Conservation (phyloP, 148 eudicot genomes). For the Camellia japonica region DNA sequence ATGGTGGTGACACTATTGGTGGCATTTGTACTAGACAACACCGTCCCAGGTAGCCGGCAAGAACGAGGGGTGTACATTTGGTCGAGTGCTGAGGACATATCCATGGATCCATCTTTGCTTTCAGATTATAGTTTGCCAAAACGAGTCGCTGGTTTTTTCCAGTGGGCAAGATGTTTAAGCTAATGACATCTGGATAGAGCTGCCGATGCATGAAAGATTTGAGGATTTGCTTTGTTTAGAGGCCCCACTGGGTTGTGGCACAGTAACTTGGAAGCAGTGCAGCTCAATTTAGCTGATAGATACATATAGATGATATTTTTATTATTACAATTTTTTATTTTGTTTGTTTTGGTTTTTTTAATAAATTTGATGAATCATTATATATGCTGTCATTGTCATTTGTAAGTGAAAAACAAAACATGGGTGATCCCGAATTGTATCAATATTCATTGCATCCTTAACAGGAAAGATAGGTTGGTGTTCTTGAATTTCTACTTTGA, state of each 20-base stretch:
- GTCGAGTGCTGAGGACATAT: slow-evolving; percentile 69
- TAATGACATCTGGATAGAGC: slow-evolving; percentile 9
- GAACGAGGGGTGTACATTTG: slow-evolving; percentile 80
- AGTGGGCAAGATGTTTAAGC: slow-evolving; percentile 72
- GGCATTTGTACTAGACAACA: slow-evolving; percentile 83
- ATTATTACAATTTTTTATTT: too few relatives aligned
- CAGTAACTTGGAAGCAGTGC: background rate
- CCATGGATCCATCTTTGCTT: slow-evolving; percentile 45
- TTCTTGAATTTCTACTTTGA: too few relatives aligned
- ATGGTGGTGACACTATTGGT: slow-evolving; percentile 87
- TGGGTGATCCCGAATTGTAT: background rate
- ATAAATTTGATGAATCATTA: background rate
- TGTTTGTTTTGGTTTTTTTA: background rate
- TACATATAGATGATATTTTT: background rate
- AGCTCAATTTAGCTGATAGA: slow-evolving; percentile 3
- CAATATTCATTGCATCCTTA: slow-evolving; percentile 3
- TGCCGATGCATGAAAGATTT: background rate
- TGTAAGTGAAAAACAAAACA: slow-evolving; percentile 8
- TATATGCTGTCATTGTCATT: background rate
- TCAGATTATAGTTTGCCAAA: slow-evolving; percentile 61
- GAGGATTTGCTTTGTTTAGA: background rate
- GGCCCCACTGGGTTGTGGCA: background rate
- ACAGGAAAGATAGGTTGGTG: background rate
- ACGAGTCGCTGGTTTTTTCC: slow-evolving; percentile 42
- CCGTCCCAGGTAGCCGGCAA: slow-evolving; percentile 77